Base-by-base conservation (phyloP, 352 stramenopile genomes). In the Pythium guiyangense region DNA sequence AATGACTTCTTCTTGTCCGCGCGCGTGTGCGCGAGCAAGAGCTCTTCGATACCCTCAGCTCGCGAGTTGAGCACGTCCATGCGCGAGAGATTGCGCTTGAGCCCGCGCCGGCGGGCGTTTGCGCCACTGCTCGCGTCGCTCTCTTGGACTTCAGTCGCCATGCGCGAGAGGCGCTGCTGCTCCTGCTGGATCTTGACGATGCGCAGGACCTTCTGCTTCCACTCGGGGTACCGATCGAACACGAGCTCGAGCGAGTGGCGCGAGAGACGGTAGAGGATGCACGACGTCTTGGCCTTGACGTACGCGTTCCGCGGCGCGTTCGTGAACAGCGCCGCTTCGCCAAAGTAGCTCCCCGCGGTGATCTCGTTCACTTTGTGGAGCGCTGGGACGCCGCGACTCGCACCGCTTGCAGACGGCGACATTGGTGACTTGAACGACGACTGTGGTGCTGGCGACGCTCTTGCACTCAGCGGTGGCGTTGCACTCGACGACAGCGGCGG, bases 171-270 rank as follows among this genome's bases (percentile, higher is more conserved):
- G 6, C 72, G 60, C 25, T 83, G 74, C 34, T 91, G 79, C 20
- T 88, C 73, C 40, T 87, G 70, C 45, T 86, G 71, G 37, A 86
- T 85, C 45, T 79, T 79, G 27, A 80, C 71, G 43, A 87, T 84
- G 2, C 72, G 73, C 40, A 88, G 49, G 18, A 89, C 77, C 42
- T 85, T 88, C 26, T 69, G 55, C 53, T 85, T 83, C 79, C 74
- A 89, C 37, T 84, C 73, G 0, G 74, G 77, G 37, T 80, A 84
- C 4, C 77, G 65, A 3, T 78, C 66, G 59, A 88, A 86, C 0
- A 86, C 75, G n/a, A 80, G 52, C 48, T 88, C 74, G 12, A 85
- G 63, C 1, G 74, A 84, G 14, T 79, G 65, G 3, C 77, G 70
- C 4, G 77, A 85, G 2, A 87, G 53, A 27, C 71, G 67, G 40